Evolutionary conservation across 768 basidiomycete genomes (phyloP).

Genomic region (Pilatotrama ljubarskyi): DNA sequence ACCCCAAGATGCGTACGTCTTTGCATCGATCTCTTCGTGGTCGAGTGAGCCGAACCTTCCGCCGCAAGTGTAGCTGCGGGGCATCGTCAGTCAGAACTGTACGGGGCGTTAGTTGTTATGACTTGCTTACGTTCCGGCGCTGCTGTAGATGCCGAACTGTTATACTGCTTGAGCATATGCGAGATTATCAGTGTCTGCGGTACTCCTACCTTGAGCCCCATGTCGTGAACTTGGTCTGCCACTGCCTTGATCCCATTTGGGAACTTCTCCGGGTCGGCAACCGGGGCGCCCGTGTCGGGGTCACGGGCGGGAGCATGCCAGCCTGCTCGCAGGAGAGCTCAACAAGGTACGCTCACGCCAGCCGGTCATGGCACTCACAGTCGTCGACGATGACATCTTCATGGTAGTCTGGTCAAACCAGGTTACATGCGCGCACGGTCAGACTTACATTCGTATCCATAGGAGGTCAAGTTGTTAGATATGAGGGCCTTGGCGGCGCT

Average conservation of each 20-base stretch:
- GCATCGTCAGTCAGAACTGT: not conserved
- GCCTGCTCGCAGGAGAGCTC: slow-evolving; percentile 18
- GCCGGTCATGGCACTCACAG: slow-evolving; percentile 27
- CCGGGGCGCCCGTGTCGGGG: slow-evolving; percentile 33
- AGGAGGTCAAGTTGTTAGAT: slow-evolving; percentile 33
- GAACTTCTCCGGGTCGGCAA: slow-evolving; percentile 34
- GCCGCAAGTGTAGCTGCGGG: slow-evolving; percentile 35
- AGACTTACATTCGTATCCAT: slow-evolving; percentile 40
- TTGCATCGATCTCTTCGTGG: slow-evolving; percentile 42
- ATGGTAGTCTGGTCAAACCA: not conserved
- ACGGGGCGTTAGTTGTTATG: not conserved
- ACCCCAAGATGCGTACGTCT: slow-evolving; percentile 42
- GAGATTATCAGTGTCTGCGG: not conserved
- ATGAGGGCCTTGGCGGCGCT: slow-evolving; percentile 36
- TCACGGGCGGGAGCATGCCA: slow-evolving; percentile 36
- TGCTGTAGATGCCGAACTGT: slow-evolving; percentile 39
- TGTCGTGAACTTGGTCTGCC: slow-evolving; percentile 34
- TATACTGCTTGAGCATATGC: not conserved
- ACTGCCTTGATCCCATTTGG: slow-evolving; percentile 33
- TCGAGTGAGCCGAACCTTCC: slow-evolving; percentile 41
- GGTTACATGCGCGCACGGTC: not conserved
- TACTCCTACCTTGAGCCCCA: slow-evolving; percentile 35
- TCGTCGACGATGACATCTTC: slow-evolving; percentile 41
- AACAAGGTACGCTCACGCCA: not conserved
- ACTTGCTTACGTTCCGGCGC: slow-evolving; percentile 32